Evolutionary conservation across 169 alveolate genomes (phyloP), one percentile per base, ranked within the genome.

Genomic region (Cryptosporidium ryanae): DNA sequence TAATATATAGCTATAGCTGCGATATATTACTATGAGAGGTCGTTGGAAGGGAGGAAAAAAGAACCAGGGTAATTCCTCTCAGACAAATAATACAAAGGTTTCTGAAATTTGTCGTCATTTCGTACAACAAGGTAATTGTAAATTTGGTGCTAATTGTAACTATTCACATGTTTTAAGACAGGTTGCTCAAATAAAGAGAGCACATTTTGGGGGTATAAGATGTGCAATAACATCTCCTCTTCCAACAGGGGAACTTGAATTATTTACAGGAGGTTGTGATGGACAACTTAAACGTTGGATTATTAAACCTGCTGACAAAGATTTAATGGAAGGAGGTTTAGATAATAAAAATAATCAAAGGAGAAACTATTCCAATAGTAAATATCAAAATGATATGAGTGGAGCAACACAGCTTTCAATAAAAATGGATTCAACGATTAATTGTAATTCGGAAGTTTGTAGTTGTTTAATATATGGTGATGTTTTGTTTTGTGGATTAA

Each of bases 1-100:
- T 61, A 18, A 21, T 54, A n/a, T 54, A 54, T 54, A 54, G 32
- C 13, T 21, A 2, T 54, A 21, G 21, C 29, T 25, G 29, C 2
- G 13, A 21, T 7, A 8, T 21, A 21, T 31, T 61, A 27, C 23
- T 61, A 76, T 76, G 87, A 76, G 76, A 38, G 87, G 87, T 61
- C 87, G 87, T 55, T 76, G 87, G 87, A 76, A 55, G 61, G 87
- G 87, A 18, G 84, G 84, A 34, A 76, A 76, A n/a, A 46, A 63
- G 2, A 65, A 52, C 31, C 57, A 59, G 57, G 61, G 64, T 65
- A 65, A 65, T 32, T 76, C 87, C 29, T 76, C 87, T 0, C 49
- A 18, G 8, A 64, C 76, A 59, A 65, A 66, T 23, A 76, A 61
- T 76, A 43, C 71, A 38, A 76, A 76, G 23, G 87, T 76, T 15